Evolutionary conservation across 306 rosid species (phyloP).

Genomic region (Styphnolobium japonicum): DNA sequence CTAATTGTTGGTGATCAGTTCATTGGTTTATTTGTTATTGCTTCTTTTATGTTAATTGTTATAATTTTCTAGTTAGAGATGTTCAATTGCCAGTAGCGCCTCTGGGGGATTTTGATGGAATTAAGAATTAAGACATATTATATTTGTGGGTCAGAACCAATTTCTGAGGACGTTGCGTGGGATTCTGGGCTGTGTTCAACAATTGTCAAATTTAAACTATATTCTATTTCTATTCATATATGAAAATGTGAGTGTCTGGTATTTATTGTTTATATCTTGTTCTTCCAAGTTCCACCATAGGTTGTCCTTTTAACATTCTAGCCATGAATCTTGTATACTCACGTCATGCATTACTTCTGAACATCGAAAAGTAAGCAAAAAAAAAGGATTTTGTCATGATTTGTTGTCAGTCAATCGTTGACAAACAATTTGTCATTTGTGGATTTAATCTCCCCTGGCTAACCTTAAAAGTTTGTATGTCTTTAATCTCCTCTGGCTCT

Average conservation of each 20-base stretch:
- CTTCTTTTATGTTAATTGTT: background rate
- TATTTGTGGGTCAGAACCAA: background rate
- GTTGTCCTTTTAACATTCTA: background rate
- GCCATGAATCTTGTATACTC: background rate
- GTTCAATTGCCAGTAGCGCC: background rate
- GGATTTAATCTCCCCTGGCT: too few relatives aligned
- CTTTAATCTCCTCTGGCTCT: too few relatives aligned
- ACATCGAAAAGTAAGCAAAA: background rate
- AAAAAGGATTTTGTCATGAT: too few relatives aligned
- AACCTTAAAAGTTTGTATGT: too few relatives aligned
- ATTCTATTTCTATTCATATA: slow-evolving; percentile 8
- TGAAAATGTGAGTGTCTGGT: background rate
- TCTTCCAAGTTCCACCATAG: background rate
- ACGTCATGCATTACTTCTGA: too few relatives aligned
- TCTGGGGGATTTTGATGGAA: slow-evolving; percentile 11
- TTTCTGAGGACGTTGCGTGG: too few relatives aligned
- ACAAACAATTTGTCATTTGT: background rate
- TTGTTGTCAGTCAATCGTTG: too few relatives aligned
- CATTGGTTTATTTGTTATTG: slow-evolving; percentile 29
- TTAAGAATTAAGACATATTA: background rate
- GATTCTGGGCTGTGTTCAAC: slow-evolving; percentile 2
- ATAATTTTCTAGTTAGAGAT: slow-evolving; percentile 13
- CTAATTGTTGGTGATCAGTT: slow-evolving; percentile 37
- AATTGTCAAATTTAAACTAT: slow-evolving; percentile 23
- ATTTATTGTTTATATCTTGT: background rate